These are phyloP conservation scores for Brassica rapa DNA, from an alignment of 345 rosid genomes.

Conservation along the genomic window DNA sequence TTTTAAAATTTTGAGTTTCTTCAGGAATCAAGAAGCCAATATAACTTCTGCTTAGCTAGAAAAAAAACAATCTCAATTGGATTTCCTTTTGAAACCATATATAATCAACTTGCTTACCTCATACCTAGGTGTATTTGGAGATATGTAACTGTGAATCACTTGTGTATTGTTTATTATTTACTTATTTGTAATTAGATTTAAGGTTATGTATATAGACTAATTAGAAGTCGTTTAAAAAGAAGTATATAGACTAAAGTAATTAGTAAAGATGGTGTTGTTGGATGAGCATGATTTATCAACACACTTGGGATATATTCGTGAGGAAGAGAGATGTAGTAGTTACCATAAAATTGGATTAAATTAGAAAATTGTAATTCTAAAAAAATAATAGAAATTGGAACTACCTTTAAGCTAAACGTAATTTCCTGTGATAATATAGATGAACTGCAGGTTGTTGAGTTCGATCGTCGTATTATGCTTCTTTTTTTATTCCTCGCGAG, in stretches of 20 bases:
- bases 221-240: too few relatives aligned
- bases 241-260: background rate
- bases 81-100: background rate
- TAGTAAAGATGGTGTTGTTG: background rate
- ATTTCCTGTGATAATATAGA: background rate
- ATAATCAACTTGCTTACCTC: background rate
- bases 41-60: background rate
- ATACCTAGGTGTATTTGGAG: background rate
- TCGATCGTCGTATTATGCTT: slow-evolving; percentile 11
- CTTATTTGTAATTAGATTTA: background rate
- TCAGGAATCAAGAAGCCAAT: background rate
- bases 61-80: background rate
- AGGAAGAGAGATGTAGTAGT: background rate
- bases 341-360: background rate
- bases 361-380: background rate
- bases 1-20: background rate
- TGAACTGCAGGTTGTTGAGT: slow-evolving; percentile 15
- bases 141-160: background rate
- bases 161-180: background rate
- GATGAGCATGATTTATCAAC: background rate
- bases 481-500: background rate
- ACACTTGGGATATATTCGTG: background rate
- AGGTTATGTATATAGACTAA: background rate
- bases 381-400: background rate
- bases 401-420: background rate